A percentile compares a stretch with the other conserved stretches of the same genome.
phyloP scores from a whole-genome alignment of 441 rosid species.

The Iberis amara region DNA sequence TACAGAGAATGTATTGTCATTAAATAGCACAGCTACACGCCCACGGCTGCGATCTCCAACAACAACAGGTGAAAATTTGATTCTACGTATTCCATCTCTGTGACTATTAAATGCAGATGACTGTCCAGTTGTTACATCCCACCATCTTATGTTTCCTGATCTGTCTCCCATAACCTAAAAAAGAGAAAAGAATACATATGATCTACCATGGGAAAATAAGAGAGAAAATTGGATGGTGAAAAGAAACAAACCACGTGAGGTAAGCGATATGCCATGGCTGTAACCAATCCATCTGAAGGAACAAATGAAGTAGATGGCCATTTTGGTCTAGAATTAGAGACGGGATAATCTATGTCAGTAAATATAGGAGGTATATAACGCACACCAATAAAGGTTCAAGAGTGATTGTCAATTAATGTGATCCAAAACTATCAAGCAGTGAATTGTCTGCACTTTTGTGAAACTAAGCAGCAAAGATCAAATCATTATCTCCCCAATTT shows the following conservation, averaged over 20 bases:
- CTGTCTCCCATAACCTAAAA: conserved; percentile 98
- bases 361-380: conserved; percentile 19
- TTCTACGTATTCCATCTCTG: conserved; percentile 88
- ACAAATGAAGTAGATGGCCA: conserved; percentile 98
- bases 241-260: conserved; percentile 87
- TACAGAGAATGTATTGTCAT: conserved; percentile 90
- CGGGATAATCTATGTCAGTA: conserved; percentile 31
- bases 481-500: conserved; percentile 12
- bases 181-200: conserved; percentile 18
- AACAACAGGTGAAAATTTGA: conserved; percentile 94
- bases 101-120: conserved; percentile 92
- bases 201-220: conserved; percentile 10
- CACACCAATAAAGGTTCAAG: conserved; percentile 24
- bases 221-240: conserved; percentile 18
- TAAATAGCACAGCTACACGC: conserved; percentile 89
- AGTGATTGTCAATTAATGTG: conserved; percentile 21
- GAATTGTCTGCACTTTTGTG: conserved; percentile 9
- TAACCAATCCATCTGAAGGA: conserved; percentile 84
- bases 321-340: conserved; percentile 70
- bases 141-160: conserved; percentile 95
- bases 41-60: conserved; percentile 92
- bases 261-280: conserved; percentile 98
- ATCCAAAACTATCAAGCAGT: conserved; percentile 13
- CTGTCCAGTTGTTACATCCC: conserved; percentile 97
- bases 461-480: conserved; percentile 4